Conservation (phyloP, 1,284 basidiomycete species). For the Somion occarium region DNA sequence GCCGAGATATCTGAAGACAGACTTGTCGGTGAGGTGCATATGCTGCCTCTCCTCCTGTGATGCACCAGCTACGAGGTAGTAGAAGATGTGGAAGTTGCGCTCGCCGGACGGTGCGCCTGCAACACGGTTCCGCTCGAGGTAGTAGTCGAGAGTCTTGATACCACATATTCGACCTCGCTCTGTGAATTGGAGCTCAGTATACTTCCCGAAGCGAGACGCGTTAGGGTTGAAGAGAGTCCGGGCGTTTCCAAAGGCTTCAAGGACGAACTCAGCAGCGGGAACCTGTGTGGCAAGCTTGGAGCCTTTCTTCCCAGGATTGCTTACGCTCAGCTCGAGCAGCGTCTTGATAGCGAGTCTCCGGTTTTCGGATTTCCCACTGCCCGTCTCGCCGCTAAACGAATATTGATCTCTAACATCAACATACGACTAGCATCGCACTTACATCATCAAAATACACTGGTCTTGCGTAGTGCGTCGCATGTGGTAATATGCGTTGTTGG, state of each 20-base stretch:
- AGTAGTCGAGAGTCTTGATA: conserved; percentile 95
- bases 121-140: conserved; percentile 87
- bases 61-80: conserved; percentile 91
- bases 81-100: conserved; percentile 96
- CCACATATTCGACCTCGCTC: conserved; percentile 88
- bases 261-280: conserved; percentile 91
- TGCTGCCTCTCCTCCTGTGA: conserved; percentile 84
- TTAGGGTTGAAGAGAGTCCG: conserved; percentile 89
- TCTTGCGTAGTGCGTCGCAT: conserved; percentile 94
- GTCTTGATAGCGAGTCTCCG: conserved; percentile 88
- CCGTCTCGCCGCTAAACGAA: conserved; percentile 76
- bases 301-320: conserved; percentile 91
- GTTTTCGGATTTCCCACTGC: conserved; percentile 92
- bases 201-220: conserved; percentile 89
- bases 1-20: conserved; percentile 82
- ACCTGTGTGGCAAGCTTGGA: conserved; percentile 82
- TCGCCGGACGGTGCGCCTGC: conserved; percentile 79
- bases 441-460: conserved; percentile 85
- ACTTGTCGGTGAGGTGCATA: conserved; percentile 77
- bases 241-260: conserved; percentile 90
- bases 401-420: conserved; percentile 1
- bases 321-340: conserved; percentile 83
- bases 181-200: conserved; percentile 91
- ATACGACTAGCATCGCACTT: conserved; percentile 26
- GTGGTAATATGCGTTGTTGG: conserved; percentile 93